phyloP scores from a whole-genome alignment of 2,329 filamentous ascomycete species.

The Colletotrichum cuscutae region DNA sequence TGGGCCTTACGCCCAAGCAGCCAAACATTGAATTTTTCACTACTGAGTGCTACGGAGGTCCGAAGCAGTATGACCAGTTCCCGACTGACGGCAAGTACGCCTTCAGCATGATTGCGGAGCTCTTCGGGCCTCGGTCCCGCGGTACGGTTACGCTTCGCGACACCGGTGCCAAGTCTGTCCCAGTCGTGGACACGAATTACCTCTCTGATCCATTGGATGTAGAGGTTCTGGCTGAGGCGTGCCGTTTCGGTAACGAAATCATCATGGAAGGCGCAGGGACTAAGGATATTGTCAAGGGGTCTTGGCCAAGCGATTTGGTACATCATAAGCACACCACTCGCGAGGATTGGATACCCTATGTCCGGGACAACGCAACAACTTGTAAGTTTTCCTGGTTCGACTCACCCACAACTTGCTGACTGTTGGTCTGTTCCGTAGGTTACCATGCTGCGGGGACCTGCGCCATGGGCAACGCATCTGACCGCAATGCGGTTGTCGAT shows the following conservation, averaged over 20 bases:
- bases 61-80: constrained; percentile 65
- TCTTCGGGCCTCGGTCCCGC: constrained; percentile 67
- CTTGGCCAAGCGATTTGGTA: constrained; percentile 63
- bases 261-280: constrained; percentile 66
- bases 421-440: constrained; percentile 43
- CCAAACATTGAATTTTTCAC: constrained; percentile 72
- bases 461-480: constrained; percentile 58
- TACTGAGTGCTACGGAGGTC: constrained; percentile 70
- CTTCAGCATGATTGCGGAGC: constrained; percentile 67
- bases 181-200: constrained; percentile 68
- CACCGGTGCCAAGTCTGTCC: constrained; percentile 59
- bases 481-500: constrained; percentile 63
- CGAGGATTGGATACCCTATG: constrained; percentile 67
- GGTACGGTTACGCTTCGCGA: constrained; percentile 64
- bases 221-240: constrained; percentile 68
- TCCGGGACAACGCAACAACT: constrained; percentile 69
- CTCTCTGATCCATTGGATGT: constrained; percentile 67
- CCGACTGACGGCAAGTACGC: constrained; percentile 63
- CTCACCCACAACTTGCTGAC: background rate
- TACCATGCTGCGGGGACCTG: constrained; percentile 68
- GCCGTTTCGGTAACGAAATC: constrained; percentile 68
- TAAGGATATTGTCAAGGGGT: constrained; percentile 67
- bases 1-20: constrained; percentile 66
- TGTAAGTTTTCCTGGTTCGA: constrained; percentile 52
- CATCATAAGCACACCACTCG: constrained; percentile 64